Conservation (phyloP, 75 land plant genomes). For the Cupressus sempervirens region DNA sequence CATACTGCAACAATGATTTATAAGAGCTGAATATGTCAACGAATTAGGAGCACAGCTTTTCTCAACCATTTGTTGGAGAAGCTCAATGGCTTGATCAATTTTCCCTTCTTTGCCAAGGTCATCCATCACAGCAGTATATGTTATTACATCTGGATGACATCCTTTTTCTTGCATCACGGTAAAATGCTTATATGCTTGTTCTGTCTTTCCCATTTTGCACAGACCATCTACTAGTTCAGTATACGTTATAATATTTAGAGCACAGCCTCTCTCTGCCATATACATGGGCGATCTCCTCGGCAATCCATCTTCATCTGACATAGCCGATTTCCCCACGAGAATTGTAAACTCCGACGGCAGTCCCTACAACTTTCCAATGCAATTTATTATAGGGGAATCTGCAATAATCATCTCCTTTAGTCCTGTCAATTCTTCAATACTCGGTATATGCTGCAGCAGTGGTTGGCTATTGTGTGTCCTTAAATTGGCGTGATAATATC, state of each 20-base stretch:
- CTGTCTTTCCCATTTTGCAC: constrained; percentile 59
- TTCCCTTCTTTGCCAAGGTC: constrained; percentile 73
- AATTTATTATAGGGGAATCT: no score
- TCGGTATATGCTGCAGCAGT: no score
- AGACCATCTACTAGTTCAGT: constrained; percentile 80
- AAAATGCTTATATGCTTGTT: constrained; percentile 77
- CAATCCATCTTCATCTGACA: no score
- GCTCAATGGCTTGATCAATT: constrained; percentile 55
- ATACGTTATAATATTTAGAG: constrained; percentile 79
- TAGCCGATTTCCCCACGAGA: no score
- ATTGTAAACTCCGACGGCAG: no score
- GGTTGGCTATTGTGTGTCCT: no score
- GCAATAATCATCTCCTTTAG: no score
- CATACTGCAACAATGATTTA: constrained; percentile 56
- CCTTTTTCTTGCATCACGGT: constrained; percentile 84
- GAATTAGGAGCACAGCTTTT: constrained; percentile 80
- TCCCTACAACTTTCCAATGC: no score
- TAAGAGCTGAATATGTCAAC: constrained; percentile 62
- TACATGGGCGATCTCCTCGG: no score
- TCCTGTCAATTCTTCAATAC: no score
- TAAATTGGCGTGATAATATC: no score
- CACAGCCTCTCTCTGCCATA: constrained; percentile 69
- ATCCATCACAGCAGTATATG: constrained; percentile 89
- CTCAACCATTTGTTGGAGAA: constrained; percentile 48
- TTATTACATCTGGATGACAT: constrained; percentile 75